Conservation (phyloP, 495 filamentous ascomycete genomes). For the Pyronema domesticum region DNA sequence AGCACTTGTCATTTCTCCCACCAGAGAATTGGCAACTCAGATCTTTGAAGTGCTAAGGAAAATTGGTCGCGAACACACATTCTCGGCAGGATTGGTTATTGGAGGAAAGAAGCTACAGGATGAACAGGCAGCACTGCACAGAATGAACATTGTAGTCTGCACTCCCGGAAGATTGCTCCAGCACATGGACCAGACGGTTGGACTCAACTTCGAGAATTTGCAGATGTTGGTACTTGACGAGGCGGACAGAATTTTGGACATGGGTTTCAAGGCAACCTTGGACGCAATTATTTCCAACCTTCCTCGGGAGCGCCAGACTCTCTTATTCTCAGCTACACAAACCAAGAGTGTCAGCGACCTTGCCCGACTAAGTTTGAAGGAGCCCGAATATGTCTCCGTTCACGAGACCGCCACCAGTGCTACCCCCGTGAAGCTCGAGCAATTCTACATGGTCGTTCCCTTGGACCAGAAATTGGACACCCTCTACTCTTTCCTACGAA, state of each 20-base stretch:
- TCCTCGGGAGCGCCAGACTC: slow-evolving; percentile 68
- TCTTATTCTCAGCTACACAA: slow-evolving; percentile 92
- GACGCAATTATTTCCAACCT: slow-evolving; percentile 91
- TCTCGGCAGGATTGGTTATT: slow-evolving; percentile 86
- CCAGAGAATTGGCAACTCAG: slow-evolving; percentile 85
- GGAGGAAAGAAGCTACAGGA: slow-evolving; percentile 84
- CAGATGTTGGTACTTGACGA: slow-evolving; percentile 92
- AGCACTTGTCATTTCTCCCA: slow-evolving; percentile 83
- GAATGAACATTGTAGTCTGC: slow-evolving; percentile 97
- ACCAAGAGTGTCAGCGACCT: slow-evolving; percentile 86
- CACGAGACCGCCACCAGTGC: slow-evolving; percentile 68
- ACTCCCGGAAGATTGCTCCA: slow-evolving; percentile 91
- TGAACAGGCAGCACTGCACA: slow-evolving; percentile 64
- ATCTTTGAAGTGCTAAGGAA: slow-evolving; percentile 92
- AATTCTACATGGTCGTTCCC: slow-evolving; percentile 76
- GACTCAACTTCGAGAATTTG: slow-evolving; percentile 74
- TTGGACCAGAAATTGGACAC: slow-evolving; percentile 77
- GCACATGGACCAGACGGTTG: slow-evolving; percentile 85
- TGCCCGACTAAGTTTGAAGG: slow-evolving; percentile 66
- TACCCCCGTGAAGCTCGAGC: slow-evolving; percentile 68
- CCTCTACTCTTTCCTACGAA: slow-evolving; percentile 75
- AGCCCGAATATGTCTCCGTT: slow-evolving; percentile 87
- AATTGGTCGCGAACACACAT: slow-evolving; percentile 72
- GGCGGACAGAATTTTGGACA: slow-evolving; percentile 91
- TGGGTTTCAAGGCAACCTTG: slow-evolving; percentile 83